Conservation (phyloP, 345 rosid species). For the Eucalyptus cloeziana region DNA sequence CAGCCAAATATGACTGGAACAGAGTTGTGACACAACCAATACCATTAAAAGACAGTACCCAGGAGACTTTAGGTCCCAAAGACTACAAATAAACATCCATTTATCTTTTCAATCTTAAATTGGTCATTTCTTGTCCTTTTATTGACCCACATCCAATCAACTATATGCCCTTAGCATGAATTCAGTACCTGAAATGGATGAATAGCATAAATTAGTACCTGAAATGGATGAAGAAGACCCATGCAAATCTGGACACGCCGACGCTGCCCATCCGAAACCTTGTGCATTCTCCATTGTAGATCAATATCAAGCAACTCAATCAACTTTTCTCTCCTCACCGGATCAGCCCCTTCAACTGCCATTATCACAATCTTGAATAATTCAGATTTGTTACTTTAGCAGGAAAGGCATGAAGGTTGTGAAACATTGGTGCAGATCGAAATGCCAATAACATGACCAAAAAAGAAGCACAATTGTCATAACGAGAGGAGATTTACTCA, state of each 20-base stretch:
- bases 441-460: neutral
- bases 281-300: conserved; percentile 96
- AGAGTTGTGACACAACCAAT: neutral
- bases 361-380: neutral
- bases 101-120: neutral
- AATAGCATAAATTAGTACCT: conserved; percentile 34
- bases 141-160: neutral
- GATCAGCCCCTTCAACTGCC: conserved; percentile 89
- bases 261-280: conserved; percentile 96
- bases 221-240: conserved; percentile 93
- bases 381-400: neutral
- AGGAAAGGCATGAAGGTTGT: neutral
- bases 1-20: neutral
- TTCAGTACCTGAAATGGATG: conserved; percentile 68
- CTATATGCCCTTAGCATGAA: neutral
- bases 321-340: conserved; percentile 69
- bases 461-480: neutral
- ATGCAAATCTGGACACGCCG: conserved; percentile 96
- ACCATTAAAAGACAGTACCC: neutral
- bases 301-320: conserved; percentile 94
- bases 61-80: neutral
- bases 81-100: neutral
- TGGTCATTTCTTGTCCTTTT: neutral
- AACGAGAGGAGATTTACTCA: neutral
- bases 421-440: neutral